These are phyloP conservation scores for Rhizopus delemar DNA, from an alignment of 371 early-diverging fungal genomes.

Conservation along the genomic window DNA sequence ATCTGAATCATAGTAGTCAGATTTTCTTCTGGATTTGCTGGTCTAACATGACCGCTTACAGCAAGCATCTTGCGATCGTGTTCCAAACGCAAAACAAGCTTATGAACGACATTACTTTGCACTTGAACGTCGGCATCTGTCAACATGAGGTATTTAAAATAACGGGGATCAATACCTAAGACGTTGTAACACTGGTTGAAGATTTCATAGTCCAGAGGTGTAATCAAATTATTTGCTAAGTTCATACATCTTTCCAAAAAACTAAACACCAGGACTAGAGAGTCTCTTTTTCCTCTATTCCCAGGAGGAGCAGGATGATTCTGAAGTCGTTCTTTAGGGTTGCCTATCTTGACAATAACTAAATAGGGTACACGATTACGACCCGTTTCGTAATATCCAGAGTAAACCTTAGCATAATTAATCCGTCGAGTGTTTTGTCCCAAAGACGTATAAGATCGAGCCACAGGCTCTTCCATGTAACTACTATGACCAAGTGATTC, in stretches of 20 bases:
- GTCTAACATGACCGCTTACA: slow-evolving; percentile 51
- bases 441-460: slow-evolving; percentile 41
- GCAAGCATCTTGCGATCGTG: slow-evolving; percentile 42
- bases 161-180: slow-evolving; percentile 47
- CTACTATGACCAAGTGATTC: slow-evolving; percentile 45
- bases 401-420: slow-evolving; percentile 48
- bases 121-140: slow-evolving; percentile 51
- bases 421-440: slow-evolving; percentile 34
- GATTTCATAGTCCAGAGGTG: slow-evolving; percentile 49
- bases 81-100: slow-evolving; percentile 38
- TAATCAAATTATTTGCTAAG: slow-evolving; percentile 38
- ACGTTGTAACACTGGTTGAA: slow-evolving; percentile 51
- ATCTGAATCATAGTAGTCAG: slow-evolving; percentile 53
- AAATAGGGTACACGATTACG: slow-evolving; percentile 53
- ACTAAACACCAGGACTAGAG: slow-evolving; percentile 38
- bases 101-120: slow-evolving; percentile 36
- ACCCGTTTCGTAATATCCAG: slow-evolving; percentile 48
- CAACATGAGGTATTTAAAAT: slow-evolving; percentile 50
- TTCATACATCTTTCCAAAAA: slow-evolving; percentile 54
- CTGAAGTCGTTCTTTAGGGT: slow-evolving; percentile 24
- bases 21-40: slow-evolving; percentile 51
- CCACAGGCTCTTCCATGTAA: slow-evolving; percentile 34
- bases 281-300: slow-evolving; percentile 53
- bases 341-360: slow-evolving; percentile 48
- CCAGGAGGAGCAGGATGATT: slow-evolving; percentile 30